Evolutionary conservation across 345 rosid genomes (phyloP), one percentile per base, ranked within the genome.

Genomic region (Lepidium didymum): DNA sequence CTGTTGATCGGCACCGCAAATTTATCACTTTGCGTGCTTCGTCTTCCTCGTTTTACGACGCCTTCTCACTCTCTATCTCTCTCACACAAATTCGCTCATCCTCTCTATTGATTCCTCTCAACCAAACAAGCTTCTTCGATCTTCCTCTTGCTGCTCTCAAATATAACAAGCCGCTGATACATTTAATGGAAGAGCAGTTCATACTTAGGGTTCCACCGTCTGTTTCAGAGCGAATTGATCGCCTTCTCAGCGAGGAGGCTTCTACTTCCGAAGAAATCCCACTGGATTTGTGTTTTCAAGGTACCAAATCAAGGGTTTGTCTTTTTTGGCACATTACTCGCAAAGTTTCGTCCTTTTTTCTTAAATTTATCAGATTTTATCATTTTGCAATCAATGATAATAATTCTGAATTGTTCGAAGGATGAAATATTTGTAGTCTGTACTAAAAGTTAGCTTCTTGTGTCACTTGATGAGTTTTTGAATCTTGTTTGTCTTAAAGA

Each of bases 161-260:
- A 29, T 29, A 0, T 1, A 5, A 29, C 21, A 31, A 59, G 3
- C 34, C 52, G 27, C 15, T 38, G 37, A 3, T 41, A 67, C 37
- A 3, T 11, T 27, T 1, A 8, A 87, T 91, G 99, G 99, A 95
- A 77, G 99, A 95, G 64, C 97, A 89, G 62, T 89, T 95, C 77
- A 81, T 95, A 72, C 87, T 95, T 57, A 84, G 97, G 78, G 96
- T 95, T 75, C 96, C 99, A 10, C 90, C 90, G 44, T 87, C 97
- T 29, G 81, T 89, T 65, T 91, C 96, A 1, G 97, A 89, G 82
- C 80, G 81, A 55, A 79, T 94, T 70, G 90, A 91, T 66, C 79
- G 77, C 3, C 91, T 89, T 36, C 80, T 94, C 76, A 85, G 83
- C 36, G 92, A 84, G 41, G 88, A 68, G n/a, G 82, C 82, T 18